Evolutionary conservation across 2,329 filamentous ascomycete genomes (phyloP), one percentile per base, ranked within the genome.

Genomic region (Trichothecium roseum): DNA sequence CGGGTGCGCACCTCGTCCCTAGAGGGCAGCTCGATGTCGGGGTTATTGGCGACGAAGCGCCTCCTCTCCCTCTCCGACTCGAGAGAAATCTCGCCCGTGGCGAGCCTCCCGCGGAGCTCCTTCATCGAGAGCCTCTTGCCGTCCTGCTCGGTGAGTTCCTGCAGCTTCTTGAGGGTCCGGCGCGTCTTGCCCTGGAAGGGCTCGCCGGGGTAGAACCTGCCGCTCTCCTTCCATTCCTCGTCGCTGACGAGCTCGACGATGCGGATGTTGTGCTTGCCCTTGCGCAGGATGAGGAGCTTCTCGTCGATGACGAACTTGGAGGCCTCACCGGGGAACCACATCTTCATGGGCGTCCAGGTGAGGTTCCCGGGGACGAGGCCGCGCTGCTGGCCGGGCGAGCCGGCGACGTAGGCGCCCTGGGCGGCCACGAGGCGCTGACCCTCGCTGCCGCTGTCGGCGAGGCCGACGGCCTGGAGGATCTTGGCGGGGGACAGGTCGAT

Each of bases 261-360:
- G 31, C 74, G 69, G 31, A 81, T 54, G 42, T 78, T 75, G 55
- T 77, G 69, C 59, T 78, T 79, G 44, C 75, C 75, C 49, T 68
- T 74, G 43, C 77, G 72, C 36, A 81, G 58, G 45, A 81, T 67
- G 42, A 81, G 58, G 32, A 79, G 45, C 42, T 68, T 63, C 38
- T 53, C 72, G 41, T 78, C 72, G 14, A 84, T 68, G 37, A 81
- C 59, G 47, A 69, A 82, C 37, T 74, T 70, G 39, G 63, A 49
- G 1, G 75, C 78, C 36, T 80, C 71, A 17, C 64, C 56, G 1
- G 66, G 61, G 44, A 63, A 69, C 68, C 74, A 77, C 16, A 68
- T 56, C 50, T 75, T 74, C 40, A 84, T 68, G 2, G 70, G 68
- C 8, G 68, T 72, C 63, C 77, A 87, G 18, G 67, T 62, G 18